Percentiles rank a stretch among this genome's conserved stretches.
Conservation (phyloP, 129 eudicot genomes). For the Apium graveolens region DNA sequence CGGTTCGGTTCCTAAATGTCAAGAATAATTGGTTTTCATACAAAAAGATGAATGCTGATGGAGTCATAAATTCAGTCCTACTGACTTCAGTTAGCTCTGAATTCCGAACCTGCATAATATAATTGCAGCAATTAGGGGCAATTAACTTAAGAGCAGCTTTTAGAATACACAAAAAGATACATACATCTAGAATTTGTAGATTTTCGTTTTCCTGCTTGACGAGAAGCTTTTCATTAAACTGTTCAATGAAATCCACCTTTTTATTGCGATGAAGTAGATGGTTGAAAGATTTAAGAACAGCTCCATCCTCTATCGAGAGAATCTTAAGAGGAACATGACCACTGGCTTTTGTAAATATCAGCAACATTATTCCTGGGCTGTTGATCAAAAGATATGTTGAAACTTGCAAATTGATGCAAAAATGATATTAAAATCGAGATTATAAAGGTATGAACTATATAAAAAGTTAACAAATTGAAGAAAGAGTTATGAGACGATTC, state of each 20-base stretch:
- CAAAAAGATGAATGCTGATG: slow-evolving; percentile 79
- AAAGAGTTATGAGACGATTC: not conserved
- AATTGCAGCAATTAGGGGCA: slow-evolving; percentile 2
- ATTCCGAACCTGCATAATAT: slow-evolving; percentile 54
- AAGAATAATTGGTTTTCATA: slow-evolving; percentile 78
- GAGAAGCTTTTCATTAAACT: slow-evolving; percentile 91
- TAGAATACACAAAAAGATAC: slow-evolving; percentile 3
- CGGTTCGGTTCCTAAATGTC: slow-evolving; percentile 75
- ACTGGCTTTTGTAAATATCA: slow-evolving; percentile 65
- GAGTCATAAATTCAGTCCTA: slow-evolving; percentile 74
- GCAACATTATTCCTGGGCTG: slow-evolving; percentile 93
- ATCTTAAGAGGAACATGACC: slow-evolving; percentile 86
- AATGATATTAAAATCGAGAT: not conserved
- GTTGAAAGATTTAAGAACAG: slow-evolving; percentile 75
- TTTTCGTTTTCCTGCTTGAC: slow-evolving; percentile 96
- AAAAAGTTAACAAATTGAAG: not conserved
- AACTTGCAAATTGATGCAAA: not conserved
- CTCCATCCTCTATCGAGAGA: slow-evolving; percentile 87
- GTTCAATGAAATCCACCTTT: slow-evolving; percentile 92
- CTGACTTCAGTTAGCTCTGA: slow-evolving; percentile 69
- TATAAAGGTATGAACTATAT: not conserved
- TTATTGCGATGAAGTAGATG: slow-evolving; percentile 79
- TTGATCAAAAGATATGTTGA: slow-evolving; percentile 6
- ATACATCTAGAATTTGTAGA: slow-evolving; percentile 80
- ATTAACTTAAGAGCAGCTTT: not conserved